A percentile compares a stretch with the other conserved stretches of the same genome.
phyloP scores from a whole-genome alignment of 805 yeast genomes.

The Yarrowia sp. region DNA sequence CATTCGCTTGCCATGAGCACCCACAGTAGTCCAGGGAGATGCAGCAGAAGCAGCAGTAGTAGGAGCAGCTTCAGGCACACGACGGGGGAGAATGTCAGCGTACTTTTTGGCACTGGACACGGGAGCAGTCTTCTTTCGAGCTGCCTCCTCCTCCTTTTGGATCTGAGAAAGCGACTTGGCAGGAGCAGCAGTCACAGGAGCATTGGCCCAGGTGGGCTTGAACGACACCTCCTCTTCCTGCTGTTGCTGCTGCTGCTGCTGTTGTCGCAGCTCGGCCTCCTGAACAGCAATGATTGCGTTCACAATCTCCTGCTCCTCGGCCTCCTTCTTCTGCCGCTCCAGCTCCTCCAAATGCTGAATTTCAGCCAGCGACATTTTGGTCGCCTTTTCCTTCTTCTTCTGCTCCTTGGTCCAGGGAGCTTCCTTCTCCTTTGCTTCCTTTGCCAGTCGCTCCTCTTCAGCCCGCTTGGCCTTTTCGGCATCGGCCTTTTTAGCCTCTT shows the following conservation, averaged over 20 bases:
- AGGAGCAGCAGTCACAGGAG: slow-evolving; percentile 32
- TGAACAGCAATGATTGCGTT: not conserved
- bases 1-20: slow-evolving; percentile 22
- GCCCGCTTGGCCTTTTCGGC: slow-evolving; percentile 14
- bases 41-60: not conserved
- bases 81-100: slow-evolving; percentile 23
- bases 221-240: slow-evolving; percentile 30
- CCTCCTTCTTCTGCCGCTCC: slow-evolving; percentile 30
- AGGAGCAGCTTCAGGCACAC: not conserved
- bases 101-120: not conserved
- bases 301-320: slow-evolving; percentile 29
- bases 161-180: slow-evolving; percentile 41
- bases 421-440: slow-evolving; percentile 28
- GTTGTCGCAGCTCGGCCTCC: slow-evolving; percentile 24
- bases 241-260: slow-evolving; percentile 13
- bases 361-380: slow-evolving; percentile 36
- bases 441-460: slow-evolving; percentile 13
- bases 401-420: slow-evolving; percentile 36
- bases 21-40: slow-evolving; percentile 16
- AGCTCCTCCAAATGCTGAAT: slow-evolving; percentile 39
- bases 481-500: slow-evolving; percentile 8
- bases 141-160: slow-evolving; percentile 42
- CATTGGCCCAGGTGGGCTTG: slow-evolving; percentile 30
- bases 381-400: slow-evolving; percentile 25
- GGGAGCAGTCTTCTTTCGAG: slow-evolving; percentile 28